phyloP scores from a whole-genome alignment of 768 basidiomycete species.

The Phylloporus scabripes region DNA sequence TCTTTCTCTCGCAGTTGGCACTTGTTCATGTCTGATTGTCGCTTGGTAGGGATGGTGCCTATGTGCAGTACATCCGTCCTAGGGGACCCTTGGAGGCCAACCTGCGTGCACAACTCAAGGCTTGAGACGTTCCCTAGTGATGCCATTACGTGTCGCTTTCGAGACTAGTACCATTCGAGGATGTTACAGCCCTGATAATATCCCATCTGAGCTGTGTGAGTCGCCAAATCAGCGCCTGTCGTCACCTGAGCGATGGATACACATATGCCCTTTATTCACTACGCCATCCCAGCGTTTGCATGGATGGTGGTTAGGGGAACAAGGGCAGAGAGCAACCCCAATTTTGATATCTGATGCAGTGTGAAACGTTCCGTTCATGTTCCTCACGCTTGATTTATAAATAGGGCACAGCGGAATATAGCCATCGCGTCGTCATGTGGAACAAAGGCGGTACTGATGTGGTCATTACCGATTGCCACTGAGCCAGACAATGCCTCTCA shows the following conservation, averaged over 20 bases:
- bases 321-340: slow-evolving; percentile 58
- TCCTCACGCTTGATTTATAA: slow-evolving; percentile 14
- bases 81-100: slow-evolving; percentile 84
- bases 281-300: slow-evolving; percentile 45
- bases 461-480: background rate
- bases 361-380: slow-evolving; percentile 15
- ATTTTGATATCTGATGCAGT: slow-evolving; percentile 6
- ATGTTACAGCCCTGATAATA: slow-evolving; percentile 18
- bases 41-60: slow-evolving; percentile 68
- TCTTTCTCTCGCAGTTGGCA: background rate
- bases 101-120: slow-evolving; percentile 76
- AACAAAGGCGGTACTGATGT: background rate
- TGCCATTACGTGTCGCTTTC: slow-evolving; percentile 7
- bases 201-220: slow-evolving; percentile 8
- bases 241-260: background rate
- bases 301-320: slow-evolving; percentile 79
- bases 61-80: slow-evolving; percentile 89
- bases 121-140: slow-evolving; percentile 35
- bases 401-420: slow-evolving; percentile 20
- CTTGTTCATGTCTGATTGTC: background rate
- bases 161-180: slow-evolving; percentile 14
- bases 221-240: background rate
- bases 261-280: slow-evolving; percentile 65
- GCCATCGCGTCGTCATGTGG: background rate
- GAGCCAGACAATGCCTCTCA: background rate